Evolutionary conservation across 345 rosid species (phyloP), one percentile per base, ranked within the genome.

Genomic region (Moricandia moricandioides): DNA sequence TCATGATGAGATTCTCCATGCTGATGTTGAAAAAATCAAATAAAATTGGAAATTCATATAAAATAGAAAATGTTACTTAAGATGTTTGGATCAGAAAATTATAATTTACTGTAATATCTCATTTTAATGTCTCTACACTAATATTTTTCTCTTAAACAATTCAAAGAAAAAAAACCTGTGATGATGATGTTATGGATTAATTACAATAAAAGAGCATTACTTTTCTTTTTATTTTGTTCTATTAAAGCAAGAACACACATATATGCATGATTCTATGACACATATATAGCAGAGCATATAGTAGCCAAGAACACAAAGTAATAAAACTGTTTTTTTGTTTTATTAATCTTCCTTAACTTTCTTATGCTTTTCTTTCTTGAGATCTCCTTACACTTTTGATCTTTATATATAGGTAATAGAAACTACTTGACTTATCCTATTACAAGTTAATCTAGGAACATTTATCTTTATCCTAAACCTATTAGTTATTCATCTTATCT

Each of bases 1-100:
- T 65, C 65, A 74, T 65, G 47, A 74, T 74, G 65, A 74, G 47
- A 65, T 74, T 65, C 65, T 74, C 67, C 67, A 74, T 74, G 78
- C 72, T 74, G 65, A 73, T n/a, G 26, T 73, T 12, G 4, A 8
- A 14, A n/a, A 35, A 52, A 14, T 2, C 2, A 72, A 35, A 54
- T 54, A 10, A 35, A 10, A 1, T 62, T 10, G 40, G 8, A 52
- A 72, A 51, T 24, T 13, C 8, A 52, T 16, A 17, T 11, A 16
- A 26, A 51, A 64, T 37, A 63, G 13, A 71, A 45, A 6, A 37
- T 27, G 21, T 5, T 27, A 63, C 14, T 8, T 11, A 73, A 35
- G 13, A 62, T 49, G 24, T 47, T 33, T 9, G 35, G 51, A 62
- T 72, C 76, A 62, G 49, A 51, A 72, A 24, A n/a, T 0, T 24